Conservation (phyloP, 2,329 filamentous ascomycete genomes). For the Apiospora marii region DNA sequence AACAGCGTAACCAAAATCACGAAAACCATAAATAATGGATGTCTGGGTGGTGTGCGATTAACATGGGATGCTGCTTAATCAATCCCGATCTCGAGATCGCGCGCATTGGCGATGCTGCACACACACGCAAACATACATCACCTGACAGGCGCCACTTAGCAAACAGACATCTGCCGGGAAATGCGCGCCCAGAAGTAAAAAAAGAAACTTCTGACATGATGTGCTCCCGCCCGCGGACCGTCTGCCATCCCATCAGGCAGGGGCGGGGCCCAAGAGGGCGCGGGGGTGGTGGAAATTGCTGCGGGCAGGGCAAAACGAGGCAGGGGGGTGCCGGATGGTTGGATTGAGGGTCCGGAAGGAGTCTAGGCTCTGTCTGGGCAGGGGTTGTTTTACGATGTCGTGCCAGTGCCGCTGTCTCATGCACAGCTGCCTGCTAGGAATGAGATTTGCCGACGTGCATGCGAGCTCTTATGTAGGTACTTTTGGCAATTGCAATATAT, state of each 20-base stretch:
- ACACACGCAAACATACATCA: not conserved
- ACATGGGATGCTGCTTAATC: not conserved
- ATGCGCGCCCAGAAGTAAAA: not conserved
- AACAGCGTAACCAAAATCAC: not conserved
- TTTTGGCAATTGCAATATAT: no score
- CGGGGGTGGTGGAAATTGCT: slow-evolving; percentile 2
- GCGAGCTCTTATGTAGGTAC: no score
- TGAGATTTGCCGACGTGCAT: no score
- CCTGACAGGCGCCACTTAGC: not conserved
- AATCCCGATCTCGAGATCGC: not conserved
- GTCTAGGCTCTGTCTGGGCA: not conserved
- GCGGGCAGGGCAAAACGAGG: not conserved
- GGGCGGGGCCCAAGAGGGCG: not conserved
- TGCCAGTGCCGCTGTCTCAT: not conserved
- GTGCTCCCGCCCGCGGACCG: not conserved
- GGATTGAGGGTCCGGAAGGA: not conserved
- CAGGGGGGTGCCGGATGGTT: not conserved
- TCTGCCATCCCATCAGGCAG: not conserved
- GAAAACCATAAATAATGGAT: not conserved
- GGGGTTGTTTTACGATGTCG: not conserved
- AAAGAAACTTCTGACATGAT: slow-evolving; percentile 8
- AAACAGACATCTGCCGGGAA: not conserved
- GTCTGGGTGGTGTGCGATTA: not conserved
- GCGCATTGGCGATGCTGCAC: not conserved
- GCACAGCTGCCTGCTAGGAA: not conserved